Base-by-base conservation (phyloP, 345 rosid genomes). In the Bruguiera gymnorhiza region DNA sequence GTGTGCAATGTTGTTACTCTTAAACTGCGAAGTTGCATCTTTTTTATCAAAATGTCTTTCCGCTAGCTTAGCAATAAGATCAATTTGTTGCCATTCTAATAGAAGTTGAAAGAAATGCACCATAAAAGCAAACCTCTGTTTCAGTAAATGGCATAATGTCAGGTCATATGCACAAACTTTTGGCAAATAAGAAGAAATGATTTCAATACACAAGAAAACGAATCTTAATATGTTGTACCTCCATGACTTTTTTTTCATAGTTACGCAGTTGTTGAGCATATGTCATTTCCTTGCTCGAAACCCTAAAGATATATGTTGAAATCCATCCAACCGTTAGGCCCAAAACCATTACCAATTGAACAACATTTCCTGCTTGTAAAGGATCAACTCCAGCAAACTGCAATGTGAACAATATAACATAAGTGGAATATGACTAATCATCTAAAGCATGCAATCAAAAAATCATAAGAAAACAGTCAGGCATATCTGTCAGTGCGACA, bases 281-380 rank as follows among this genome's bases (percentile, higher is more conserved):
- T 1, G 97, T 94, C 97, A 94, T 94, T 80, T 94, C 98, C 84
- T 94, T 94, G 86, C 89, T 94, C 5, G 93, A 89, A 39, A 94
- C 98, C 71, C 98, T 83, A 67, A 94, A 91, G 77, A 94, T 85
- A 66, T 91, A 94, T 23, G 95, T 94, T 3, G 90, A 88, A 60
- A 94, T 88, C 98, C 98, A 91, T 76, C 97, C 98, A 67, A 94
- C 68, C 6, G 95, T 94, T 60, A 94, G 86, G 39, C 98, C 98
- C 68, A 89, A 73, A 55, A 94, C 98, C 74, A 91, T 16, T 51
- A 94, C 82, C 76, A 94, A 76, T 78, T 91, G 93, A 52, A 94
- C 95, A 20, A 88, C 91, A 23, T 94, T 94, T 69, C 98, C 98
- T 56, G 97, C 96, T 80, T 88, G 93, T 75, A 87, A 72, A 29